Base-by-base conservation (phyloP, 2,329 filamentous ascomycete species). In the Cladosporium oxysporum region DNA sequence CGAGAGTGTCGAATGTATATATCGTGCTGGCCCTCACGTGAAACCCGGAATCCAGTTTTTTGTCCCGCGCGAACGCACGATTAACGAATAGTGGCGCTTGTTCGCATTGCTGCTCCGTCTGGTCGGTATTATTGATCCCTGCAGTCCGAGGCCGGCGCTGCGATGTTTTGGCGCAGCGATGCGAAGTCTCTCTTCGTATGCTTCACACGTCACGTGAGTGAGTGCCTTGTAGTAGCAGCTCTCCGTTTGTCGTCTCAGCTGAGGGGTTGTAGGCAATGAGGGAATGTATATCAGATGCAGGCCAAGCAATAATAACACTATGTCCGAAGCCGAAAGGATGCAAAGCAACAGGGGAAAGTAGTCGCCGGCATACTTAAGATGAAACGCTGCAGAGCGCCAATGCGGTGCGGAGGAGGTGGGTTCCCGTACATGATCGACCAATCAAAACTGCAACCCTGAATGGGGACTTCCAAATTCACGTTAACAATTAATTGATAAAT, bases 261-360 rank as follows among this genome's bases (percentile, higher is more conserved):
- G 14, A 7, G 41, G 4, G n/a, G n/a, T 47, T 21, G n/a, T 21
- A 47, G 0, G 41, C 41, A 47, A 23, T 47, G n/a, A 47, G 14
- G 8, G 41, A 12, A 47, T 47, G 41, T 47, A 47, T 47, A 23
- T 47, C 18, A 26, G 16, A 62, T 62, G 47, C 33, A 31, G 35
- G 59, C 59, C 59, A 62, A 62, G 59, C 59, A 18, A 62, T 50
- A 41, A 31, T 50, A 41, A 31, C 21, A 44, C 35, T 52, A 52
- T 28, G 33, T 12, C 49, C 21, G 60, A 35, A 33, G 50, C 50
- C 21, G 49, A 53, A 57, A 63, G 61, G 61, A 63, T 63, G 61
- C 50, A 63, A 47, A 47, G 50, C 26, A 33, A 62, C 60, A 62
- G 35, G 61, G 61, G 61, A 29, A 57, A 63, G 50, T 47, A 41